Percentiles rank a stretch among this genome's conserved stretches.
Evolutionary conservation across 176 grass and related monocot genomes (phyloP).

Genomic region (Oryza longistaminata): DNA sequence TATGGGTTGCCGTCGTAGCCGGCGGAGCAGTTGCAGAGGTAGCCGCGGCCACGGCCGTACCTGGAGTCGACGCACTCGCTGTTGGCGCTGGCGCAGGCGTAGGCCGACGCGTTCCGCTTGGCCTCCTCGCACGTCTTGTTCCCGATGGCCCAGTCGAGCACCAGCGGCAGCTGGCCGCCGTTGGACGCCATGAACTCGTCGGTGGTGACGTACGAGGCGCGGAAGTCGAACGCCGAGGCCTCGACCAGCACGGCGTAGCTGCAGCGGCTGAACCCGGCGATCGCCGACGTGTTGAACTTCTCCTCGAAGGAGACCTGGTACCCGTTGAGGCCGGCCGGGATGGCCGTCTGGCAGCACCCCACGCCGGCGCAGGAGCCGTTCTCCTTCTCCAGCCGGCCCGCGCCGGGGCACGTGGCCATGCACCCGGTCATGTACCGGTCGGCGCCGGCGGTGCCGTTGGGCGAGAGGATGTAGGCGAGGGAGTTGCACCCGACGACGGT

Average conservation of each 20-base stretch:
- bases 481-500: constrained; percentile 74
- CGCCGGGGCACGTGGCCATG: constrained; percentile 52
- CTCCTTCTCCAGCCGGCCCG: background rate
- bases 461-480: constrained; percentile 46
- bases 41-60: constrained; percentile 52
- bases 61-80: constrained; percentile 48
- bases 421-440: constrained; percentile 54
- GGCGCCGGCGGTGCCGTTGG: constrained; percentile 3
- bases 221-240: constrained; percentile 56
- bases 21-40: constrained; percentile 67
- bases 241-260: constrained; percentile 68
- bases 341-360: constrained; percentile 76
- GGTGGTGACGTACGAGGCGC: constrained; percentile 44
- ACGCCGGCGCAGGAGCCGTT: constrained; percentile 61
- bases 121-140: constrained; percentile 52
- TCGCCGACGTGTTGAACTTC: constrained; percentile 38
- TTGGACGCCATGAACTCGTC: constrained; percentile 33
- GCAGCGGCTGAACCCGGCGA: constrained; percentile 31
- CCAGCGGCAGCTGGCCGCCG: constrained; percentile 38
- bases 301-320: constrained; percentile 44
- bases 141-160: constrained; percentile 75
- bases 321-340: constrained; percentile 44
- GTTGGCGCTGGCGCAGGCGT: constrained; percentile 54
- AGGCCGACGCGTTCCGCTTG: constrained; percentile 26
- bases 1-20: constrained; percentile 76